These are phyloP conservation scores for Carex parvula DNA, from an alignment of 176 grass and related monocot genomes.

Conservation along the genomic window DNA sequence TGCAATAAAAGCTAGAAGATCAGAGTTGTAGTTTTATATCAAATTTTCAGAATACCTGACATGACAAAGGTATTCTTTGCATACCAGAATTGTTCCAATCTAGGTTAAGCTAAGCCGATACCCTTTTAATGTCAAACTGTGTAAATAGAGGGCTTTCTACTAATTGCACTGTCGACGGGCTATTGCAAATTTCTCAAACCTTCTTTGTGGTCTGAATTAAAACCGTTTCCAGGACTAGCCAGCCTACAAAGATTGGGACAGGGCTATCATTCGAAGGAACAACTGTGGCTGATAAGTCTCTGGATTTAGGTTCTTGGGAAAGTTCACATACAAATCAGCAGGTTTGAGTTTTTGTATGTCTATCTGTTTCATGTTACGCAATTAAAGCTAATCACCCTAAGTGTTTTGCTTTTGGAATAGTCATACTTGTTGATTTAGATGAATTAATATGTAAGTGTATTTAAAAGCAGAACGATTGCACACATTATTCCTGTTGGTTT, in stretches of 20 bases:
- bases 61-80: neutral
- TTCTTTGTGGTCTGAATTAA: neutral
- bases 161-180: neutral
- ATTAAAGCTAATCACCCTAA: neutral
- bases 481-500: neutral
- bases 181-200: neutral
- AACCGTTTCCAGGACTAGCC: slow-evolving; percentile 52
- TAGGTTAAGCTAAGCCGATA: neutral
- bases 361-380: slow-evolving; percentile 22
- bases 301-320: slow-evolving; percentile 65
- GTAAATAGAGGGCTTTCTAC: neutral
- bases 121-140: neutral
- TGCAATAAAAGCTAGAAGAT: neutral
- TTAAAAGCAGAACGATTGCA: neutral
- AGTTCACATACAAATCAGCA: slow-evolving; percentile 65
- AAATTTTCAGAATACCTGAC: neutral
- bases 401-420: neutral
- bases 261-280: slow-evolving; percentile 42
- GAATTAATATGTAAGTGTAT: neutral
- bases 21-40: neutral
- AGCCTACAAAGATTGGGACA: slow-evolving; percentile 31
- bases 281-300: slow-evolving; percentile 37
- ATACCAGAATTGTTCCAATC: neutral
- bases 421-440: neutral
- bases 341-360: slow-evolving; percentile 39